These are phyloP conservation scores for Eucommia ulmoides DNA, from an alignment of 257 asterid species.

Conservation along the genomic window DNA sequence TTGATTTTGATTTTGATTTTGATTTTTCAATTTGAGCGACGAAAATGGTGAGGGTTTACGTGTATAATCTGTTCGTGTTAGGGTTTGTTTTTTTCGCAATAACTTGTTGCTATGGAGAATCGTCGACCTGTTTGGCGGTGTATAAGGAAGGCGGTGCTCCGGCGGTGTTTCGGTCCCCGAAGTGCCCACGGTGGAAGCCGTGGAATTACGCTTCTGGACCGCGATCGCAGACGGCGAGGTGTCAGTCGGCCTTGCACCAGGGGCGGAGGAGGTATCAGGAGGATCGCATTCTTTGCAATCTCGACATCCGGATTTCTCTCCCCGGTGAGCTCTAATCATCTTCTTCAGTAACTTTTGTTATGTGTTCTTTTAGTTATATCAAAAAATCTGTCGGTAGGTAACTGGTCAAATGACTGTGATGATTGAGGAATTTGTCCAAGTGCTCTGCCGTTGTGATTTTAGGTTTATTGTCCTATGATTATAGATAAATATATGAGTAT, in stretches of 20 bases:
- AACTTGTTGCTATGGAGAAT: conserved; percentile 45
- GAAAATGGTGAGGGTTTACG: neutral
- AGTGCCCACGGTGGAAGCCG: conserved; percentile 89
- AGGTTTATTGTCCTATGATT: too few species aligned
- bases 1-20: too few species aligned
- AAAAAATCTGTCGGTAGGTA: too few species aligned
- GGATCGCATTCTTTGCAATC: conserved; percentile 70
- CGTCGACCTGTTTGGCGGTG: conserved; percentile 66
- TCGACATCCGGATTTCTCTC: conserved; percentile 72
- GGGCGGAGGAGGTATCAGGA: conserved; percentile 87
- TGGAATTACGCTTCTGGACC: conserved; percentile 28
- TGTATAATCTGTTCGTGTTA: conserved; percentile 1
- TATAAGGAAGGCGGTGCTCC: conserved; percentile 92
- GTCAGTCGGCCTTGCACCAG: conserved; percentile 70
- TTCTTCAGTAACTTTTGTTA: neutral
- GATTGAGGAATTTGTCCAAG: too few species aligned
- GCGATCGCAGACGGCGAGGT: conserved; percentile 24
- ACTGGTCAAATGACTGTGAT: too few species aligned
- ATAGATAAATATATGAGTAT: too few species aligned
- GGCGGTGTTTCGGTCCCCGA: conserved; percentile 91
- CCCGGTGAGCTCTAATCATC: conserved; percentile 33
- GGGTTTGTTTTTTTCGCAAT: conserved; percentile 23
- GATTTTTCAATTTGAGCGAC: too few species aligned
- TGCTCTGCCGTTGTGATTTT: too few species aligned
- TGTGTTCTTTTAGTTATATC: too few species aligned